These are phyloP conservation scores for Mycosarcoma mackinlayi DNA, from an alignment of 1,284 basidiomycete genomes.

Conservation along the genomic window DNA sequence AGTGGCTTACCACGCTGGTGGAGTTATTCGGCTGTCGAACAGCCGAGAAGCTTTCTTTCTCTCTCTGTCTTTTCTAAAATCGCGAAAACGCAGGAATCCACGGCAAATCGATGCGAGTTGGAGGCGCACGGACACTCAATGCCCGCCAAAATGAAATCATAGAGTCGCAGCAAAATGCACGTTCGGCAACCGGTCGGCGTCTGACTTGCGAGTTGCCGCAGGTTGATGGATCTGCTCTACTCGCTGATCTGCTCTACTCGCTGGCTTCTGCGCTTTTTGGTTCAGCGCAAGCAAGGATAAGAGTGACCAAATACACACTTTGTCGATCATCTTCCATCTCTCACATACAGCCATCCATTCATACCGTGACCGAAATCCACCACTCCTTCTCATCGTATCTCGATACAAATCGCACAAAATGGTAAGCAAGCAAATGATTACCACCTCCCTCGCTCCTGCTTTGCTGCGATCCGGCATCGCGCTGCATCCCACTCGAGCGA, in stretches of 20 bases:
- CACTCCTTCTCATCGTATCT: no score
- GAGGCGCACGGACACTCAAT: constrained; percentile 3
- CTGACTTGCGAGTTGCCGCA: no score
- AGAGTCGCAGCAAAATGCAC: no score
- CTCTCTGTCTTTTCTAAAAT: no score
- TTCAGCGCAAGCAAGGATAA: no score
- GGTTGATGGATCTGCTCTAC: no score
- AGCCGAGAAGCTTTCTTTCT: constrained; percentile 3
- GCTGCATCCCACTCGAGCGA: not conserved
- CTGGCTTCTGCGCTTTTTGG: no score
- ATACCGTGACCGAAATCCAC: no score
- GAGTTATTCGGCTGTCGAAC: not conserved
- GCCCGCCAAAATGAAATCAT: no score
- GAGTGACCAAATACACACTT: not conserved
- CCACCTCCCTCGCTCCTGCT: constrained; percentile 9
- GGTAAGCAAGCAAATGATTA: constrained; percentile 41
- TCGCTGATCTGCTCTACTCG: no score
- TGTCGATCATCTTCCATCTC: not conserved
- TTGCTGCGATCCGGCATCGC: constrained; percentile 16
- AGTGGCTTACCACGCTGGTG: no score
- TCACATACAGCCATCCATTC: not conserved
- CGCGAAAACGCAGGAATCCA: no score
- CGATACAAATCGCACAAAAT: constrained; percentile 30
- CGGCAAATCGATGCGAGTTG: not conserved
- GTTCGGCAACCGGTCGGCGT: constrained; percentile 2